Evolutionary conservation across 192 early-diverging fungal species (phyloP).

Genomic region (Coemansia sp.): DNA sequence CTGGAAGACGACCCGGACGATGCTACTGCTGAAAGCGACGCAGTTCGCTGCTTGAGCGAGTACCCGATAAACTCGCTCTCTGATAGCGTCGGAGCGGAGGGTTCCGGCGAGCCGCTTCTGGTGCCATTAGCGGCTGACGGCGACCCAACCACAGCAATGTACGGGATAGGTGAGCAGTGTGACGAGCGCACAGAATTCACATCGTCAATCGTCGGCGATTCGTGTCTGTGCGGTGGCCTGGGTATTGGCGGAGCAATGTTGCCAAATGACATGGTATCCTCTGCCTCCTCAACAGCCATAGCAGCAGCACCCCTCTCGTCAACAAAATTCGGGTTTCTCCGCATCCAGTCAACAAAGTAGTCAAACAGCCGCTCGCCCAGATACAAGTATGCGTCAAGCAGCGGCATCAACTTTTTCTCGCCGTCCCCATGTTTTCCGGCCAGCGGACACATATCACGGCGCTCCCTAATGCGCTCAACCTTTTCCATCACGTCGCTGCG

Average conservation of each 20-base stretch:
- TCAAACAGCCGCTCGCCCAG: constrained; percentile 28
- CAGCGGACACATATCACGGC: neutral
- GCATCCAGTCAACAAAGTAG: constrained; percentile 16
- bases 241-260: too few species aligned
- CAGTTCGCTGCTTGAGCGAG: neutral
- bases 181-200: neutral
- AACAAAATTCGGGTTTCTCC: constrained; percentile 20
- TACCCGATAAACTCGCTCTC: constrained; percentile 20
- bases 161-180: constrained; percentile 6
- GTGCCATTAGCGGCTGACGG: neutral
- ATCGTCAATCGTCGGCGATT: neutral
- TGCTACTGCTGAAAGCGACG: neutral
- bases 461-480: constrained; percentile 16
- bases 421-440: too few species aligned
- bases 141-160: constrained; percentile 12
- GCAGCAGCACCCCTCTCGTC: constrained; percentile 15
- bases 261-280: too few species aligned
- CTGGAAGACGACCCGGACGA: neutral
- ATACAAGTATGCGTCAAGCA: constrained; percentile 23
- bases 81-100: constrained; percentile 16
- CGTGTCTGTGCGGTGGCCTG: neutral
- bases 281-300: constrained; percentile 5
- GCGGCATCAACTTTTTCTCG: neutral
- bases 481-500: constrained; percentile 23
- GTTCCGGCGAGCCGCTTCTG: constrained; percentile 11